Base-by-base conservation (phyloP, 2,329 filamentous ascomycete genomes). In the Scedosporium boydii region DNA sequence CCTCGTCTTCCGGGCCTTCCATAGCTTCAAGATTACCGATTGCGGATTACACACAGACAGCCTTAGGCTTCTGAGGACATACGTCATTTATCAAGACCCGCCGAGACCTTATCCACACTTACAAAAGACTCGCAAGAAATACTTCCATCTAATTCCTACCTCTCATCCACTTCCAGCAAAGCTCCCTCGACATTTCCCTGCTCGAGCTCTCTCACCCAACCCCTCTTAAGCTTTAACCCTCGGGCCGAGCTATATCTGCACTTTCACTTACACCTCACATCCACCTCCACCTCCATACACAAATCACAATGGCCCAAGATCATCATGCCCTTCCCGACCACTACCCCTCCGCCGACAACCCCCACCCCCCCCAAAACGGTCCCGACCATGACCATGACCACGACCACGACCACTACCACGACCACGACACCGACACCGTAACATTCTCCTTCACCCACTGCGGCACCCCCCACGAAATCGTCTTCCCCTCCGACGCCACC, bases 361-460 rank as follows among this genome's bases (percentile, higher is more conserved):
- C 64, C 6, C 29, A 64, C 34, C 63, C 66, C 29, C 29, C 9
- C 29, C 29, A 9, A 34, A 34, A 34, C 59, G 64, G 38, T n/a
- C 59, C 48, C 59, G 51, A 41, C 14, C 59, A 64, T 26, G 63
- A 29, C 59, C 60, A 64, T 61, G 65, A 66, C 10, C 64, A 65
- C 12, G 69, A 70, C 21, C n/a, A n/a, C n/a, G 51, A 41, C 14
- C 59, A 64, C 34, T 62, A 29, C 59, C 60, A 64, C 61, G 65
- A 66, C 10, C 64, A 65, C 12, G 69, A 70, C 21, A 62, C 66
- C 58, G 65, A 64, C 60, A 71, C 68, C 64, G 72, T 83, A 65
- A 73, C 74, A 48, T 73, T 85, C 53, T 74, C 70, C 5, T 67
- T 85, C 62, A 75, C 71, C 7, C 77, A 83, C 66, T 78, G 80